Evolutionary conservation across 73 alveolate genomes (phyloP), one percentile per base, ranked within the genome.

Genomic region (Stentor roeselii): DNA sequence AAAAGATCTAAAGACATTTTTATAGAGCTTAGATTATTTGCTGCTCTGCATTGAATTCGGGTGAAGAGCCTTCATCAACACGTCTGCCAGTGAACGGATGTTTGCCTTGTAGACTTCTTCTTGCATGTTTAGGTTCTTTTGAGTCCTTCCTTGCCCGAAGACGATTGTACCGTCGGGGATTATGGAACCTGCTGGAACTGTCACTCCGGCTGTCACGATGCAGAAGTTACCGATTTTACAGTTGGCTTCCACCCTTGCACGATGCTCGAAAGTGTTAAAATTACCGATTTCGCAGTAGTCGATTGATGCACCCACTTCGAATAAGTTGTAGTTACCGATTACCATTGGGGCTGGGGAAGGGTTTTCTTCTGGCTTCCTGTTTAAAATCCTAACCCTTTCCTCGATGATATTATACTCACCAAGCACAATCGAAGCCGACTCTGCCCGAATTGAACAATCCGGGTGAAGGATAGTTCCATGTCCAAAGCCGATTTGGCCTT

Each of bases 381-480:
- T 95, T 35, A 92, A 90, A 30, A 94, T 94, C 58, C 83, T 75
- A 3, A 92, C 97, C 59, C 84, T 89, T 88, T 94, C 98, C 84
- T 94, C 98, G 32, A 94, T 86, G 60, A 94, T 94, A 86, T 92
- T 92, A 84, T 90, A 88, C 76, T 94, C 98, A 34, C 98, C 98
- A 42, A 94, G 80, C 27, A 59, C 76, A 36, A 94, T 85, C 11
- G 87, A 76, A 39, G 94, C 74, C 3, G 94, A 94, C 76, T 92
- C 98, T 1, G 95, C 82, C 40, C 90, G 83, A 34, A 94, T 92
- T n/a, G 83, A 78, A 78, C 96, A 89, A 21, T 67, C 86, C 1
- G 98, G 98, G 86, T 94, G 98, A 59, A 94, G 78, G 76, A 92
- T 86, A 42, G 94, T 86, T n/a, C 96, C 95, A 59, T 78, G 88